phyloP scores from a whole-genome alignment of 2,329 filamentous ascomycete species.

The Talaromyces sp. region DNA sequence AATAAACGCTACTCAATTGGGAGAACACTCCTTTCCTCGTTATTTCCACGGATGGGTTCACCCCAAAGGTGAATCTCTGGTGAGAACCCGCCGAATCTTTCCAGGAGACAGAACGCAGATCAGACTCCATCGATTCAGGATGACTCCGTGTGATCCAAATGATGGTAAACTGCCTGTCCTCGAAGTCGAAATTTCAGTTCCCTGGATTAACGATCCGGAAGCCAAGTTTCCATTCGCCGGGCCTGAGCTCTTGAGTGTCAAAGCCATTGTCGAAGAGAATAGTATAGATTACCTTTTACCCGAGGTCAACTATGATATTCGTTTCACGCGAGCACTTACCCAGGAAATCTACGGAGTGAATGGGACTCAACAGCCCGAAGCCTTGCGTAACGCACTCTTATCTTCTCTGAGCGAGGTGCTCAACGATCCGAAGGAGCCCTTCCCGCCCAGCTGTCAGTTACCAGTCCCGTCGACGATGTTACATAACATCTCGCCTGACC shows the following conservation, averaged over 20 bases:
- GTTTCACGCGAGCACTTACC: conserved; percentile 37
- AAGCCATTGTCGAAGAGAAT: conserved; percentile 31
- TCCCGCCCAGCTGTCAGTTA: conserved; percentile 36
- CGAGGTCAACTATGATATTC: conserved; percentile 39
- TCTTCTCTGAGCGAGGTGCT: conserved; percentile 11
- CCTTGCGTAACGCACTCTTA: conserved; percentile 25
- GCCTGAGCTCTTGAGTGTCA: conserved; percentile 31
- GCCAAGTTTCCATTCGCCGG: conserved; percentile 6
- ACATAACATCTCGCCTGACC: neutral
- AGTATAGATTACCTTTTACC: conserved; percentile 42
- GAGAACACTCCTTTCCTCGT: conserved; percentile 30
- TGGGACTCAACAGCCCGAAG: conserved; percentile 19
- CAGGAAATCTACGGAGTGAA: conserved; percentile 29
- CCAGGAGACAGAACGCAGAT: conserved; percentile 20
- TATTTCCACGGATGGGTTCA: conserved; percentile 35
- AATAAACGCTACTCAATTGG: conserved; percentile 34
- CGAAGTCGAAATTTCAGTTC: conserved; percentile 31
- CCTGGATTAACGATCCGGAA: conserved; percentile 3
- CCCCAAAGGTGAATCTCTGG: conserved; percentile 35
- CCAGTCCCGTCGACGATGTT: conserved; percentile 27
- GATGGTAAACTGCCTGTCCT: conserved; percentile 31
- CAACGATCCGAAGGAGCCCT: conserved; percentile 20
- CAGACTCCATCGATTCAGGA: conserved; percentile 31
- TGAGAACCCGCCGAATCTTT: conserved; percentile 29
- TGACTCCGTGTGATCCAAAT: conserved; percentile 33